Evolutionary conservation across 1,284 basidiomycete genomes (phyloP).

Genomic region (Ustilago trichophora): DNA sequence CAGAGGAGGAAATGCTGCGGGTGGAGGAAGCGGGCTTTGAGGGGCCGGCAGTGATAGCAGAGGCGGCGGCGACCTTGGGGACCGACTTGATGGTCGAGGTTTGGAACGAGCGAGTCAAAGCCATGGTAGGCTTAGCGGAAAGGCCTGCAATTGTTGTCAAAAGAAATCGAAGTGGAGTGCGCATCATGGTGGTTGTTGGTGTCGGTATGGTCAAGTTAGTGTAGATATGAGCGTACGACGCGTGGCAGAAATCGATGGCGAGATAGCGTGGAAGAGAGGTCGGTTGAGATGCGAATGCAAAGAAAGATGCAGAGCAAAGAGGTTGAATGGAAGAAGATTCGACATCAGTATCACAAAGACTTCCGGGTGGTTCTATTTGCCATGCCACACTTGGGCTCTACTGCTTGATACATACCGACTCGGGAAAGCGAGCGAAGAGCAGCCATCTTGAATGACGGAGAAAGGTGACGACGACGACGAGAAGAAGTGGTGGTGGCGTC

Average conservation of each 20-base stretch:
- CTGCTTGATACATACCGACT: slow-evolving; percentile 31
- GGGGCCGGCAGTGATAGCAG: slow-evolving; percentile 14
- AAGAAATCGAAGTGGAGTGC: neutral
- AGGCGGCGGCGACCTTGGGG: slow-evolving; percentile 24
- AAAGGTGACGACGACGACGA: slow-evolving; percentile 5
- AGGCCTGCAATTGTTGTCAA: slow-evolving; percentile 22
- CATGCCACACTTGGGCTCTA: neutral
- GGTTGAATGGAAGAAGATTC: too few species aligned
- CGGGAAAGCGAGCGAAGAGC: slow-evolving; percentile 41
- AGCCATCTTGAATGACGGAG: slow-evolving; percentile 43
- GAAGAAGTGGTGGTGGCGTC: slow-evolving; percentile 15
- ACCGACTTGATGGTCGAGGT: slow-evolving; percentile 41
- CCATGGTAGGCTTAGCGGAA: slow-evolving; percentile 34
- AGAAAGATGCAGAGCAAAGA: too few species aligned
- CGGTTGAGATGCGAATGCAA: neutral
- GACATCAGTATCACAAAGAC: too few species aligned
- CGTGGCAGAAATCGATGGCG: too few species aligned
- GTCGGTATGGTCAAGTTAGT: neutral
- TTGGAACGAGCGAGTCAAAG: slow-evolving; percentile 41
- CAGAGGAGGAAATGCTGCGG: slow-evolving; percentile 40
- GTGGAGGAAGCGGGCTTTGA: slow-evolving; percentile 13
- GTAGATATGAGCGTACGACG: too few species aligned
- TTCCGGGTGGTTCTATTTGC: neutral
- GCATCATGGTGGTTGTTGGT: neutral
- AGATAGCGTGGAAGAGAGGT: too few species aligned